Percentiles rank a stretch among this genome's conserved stretches.
Conservation (phyloP, 2,329 filamentous ascomycete species). For the Penicillium fuscoglaucum region DNA sequence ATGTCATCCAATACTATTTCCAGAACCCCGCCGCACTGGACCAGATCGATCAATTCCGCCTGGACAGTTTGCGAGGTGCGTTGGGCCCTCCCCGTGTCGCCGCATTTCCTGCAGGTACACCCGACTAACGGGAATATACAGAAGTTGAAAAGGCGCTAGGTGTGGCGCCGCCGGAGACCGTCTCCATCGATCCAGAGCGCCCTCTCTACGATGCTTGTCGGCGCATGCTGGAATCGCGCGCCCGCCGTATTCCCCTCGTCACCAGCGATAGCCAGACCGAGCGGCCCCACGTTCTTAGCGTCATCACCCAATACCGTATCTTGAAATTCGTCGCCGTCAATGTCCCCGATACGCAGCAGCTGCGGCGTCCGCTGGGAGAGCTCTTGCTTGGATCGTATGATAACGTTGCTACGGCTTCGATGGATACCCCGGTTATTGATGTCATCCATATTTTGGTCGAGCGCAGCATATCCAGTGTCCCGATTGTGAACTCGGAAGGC, state of each 20-base stretch:
- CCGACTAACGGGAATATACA: constrained; percentile 41
- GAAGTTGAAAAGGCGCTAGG: constrained; percentile 95
- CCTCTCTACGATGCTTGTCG: constrained; percentile 94
- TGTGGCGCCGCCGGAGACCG: constrained; percentile 85
- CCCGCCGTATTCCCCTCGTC: constrained; percentile 88
- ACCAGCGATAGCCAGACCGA: constrained; percentile 93
- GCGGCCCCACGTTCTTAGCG: constrained; percentile 88
- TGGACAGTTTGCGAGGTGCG: constrained; percentile 86
- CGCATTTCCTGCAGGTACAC: constrained; percentile 1
- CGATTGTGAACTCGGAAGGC: constrained; percentile 79
- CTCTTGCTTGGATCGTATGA: constrained; percentile 82
- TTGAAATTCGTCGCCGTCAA: constrained; percentile 99
- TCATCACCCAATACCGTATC: constrained; percentile 97
- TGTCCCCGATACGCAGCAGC: constrained; percentile 78
- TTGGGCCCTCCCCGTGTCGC: background rate
- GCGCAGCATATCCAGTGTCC: constrained; percentile 90
- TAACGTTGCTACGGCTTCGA: constrained; percentile 76
- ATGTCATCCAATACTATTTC: constrained; percentile 98
- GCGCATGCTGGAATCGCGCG: constrained; percentile 89
- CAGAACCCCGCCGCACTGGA: constrained; percentile 89
- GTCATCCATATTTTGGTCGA: constrained; percentile 92
- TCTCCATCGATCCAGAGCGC: constrained; percentile 88
- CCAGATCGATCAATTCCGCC: constrained; percentile 87
- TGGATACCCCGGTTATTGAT: constrained; percentile 89
- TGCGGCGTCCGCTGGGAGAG: constrained; percentile 84